phyloP scores from a whole-genome alignment of 306 rosid species.

The Gastrolobium bilobum region DNA sequence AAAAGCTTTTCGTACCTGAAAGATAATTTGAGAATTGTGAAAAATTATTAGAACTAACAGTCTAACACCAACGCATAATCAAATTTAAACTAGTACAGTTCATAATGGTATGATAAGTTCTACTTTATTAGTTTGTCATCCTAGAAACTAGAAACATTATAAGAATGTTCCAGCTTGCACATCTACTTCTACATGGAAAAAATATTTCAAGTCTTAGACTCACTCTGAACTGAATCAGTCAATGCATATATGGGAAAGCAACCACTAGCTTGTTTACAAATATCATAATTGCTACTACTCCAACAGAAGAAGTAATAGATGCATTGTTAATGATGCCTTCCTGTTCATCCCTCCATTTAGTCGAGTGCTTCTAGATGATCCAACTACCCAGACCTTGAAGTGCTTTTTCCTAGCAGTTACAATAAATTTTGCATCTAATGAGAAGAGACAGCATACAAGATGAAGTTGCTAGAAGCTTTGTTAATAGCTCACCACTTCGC shows the following conservation, averaged over 20 bases:
- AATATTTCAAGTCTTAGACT: conserved; percentile 31
- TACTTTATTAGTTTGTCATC: conserved; percentile 35
- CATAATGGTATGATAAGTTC: conserved; percentile 26
- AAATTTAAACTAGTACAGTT: conserved; percentile 33
- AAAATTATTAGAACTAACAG: conserved; percentile 9
- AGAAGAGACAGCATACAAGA: conserved; percentile 69
- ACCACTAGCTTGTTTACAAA: conserved; percentile 56
- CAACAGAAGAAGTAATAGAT: conserved; percentile 58
- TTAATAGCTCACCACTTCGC: conserved; percentile 61
- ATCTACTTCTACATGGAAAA: conserved; percentile 17
- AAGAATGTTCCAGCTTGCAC: conserved; percentile 31
- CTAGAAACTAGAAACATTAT: conserved; percentile 30
- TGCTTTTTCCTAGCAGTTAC: conserved; percentile 81
- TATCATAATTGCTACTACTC: conserved; percentile 39
- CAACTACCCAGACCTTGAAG: conserved; percentile 77
- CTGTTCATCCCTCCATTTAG: conserved; percentile 54
- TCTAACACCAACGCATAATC: conserved; percentile 36
- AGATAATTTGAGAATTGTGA: conserved; percentile 44
- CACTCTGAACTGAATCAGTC: conserved; percentile 58
- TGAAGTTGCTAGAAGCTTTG: conserved; percentile 80
- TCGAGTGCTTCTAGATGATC: conserved; percentile 63
- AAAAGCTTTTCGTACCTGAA: conserved; percentile 75
- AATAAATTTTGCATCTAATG: conserved; percentile 69
- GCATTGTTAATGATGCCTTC: conserved; percentile 53
- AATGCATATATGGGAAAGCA: conserved; percentile 66